Percentiles rank a stretch among this genome's conserved stretches.
Conservation (phyloP, 1,284 basidiomycete species). For the Moesziomyces parantarcticus region DNA sequence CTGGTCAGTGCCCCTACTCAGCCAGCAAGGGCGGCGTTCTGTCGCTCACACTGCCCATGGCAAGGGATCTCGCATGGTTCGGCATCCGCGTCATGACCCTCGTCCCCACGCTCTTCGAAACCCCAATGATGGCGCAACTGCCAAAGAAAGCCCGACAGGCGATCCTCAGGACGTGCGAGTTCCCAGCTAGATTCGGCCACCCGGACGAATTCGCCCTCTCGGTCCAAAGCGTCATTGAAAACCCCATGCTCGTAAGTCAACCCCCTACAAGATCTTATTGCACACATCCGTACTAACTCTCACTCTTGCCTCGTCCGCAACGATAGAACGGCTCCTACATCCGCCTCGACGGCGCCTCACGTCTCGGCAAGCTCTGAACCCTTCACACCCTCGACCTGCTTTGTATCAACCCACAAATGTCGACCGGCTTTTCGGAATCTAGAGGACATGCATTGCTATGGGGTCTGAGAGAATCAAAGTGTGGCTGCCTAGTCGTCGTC, state of each 20-base stretch:
- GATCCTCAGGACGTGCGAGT: constrained; percentile 37
- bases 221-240: constrained; percentile 59
- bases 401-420: constrained; percentile 52
- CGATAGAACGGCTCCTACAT: constrained; percentile 56
- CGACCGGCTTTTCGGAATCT: too few relatives aligned
- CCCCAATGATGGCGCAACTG: constrained; percentile 65
- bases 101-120: constrained; percentile 66
- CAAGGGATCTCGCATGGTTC: constrained; percentile 67
- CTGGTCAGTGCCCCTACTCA: constrained; percentile 66
- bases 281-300: neutral
- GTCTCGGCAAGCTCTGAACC: constrained; percentile 63
- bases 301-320: neutral
- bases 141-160: constrained; percentile 39
- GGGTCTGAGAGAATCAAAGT: neutral
- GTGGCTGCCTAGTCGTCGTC: constrained; percentile 56
- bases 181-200: constrained; percentile 58
- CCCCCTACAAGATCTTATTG: neutral
- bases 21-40: constrained; percentile 66
- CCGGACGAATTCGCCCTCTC: constrained; percentile 65
- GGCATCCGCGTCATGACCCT: constrained; percentile 60
- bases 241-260: constrained; percentile 61
- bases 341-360: constrained; percentile 62
- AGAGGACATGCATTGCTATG: neutral
- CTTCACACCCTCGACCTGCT: constrained; percentile 83
- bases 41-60: constrained; percentile 66